A percentile compares a stretch with the other conserved stretches of the same genome.
Conservation (phyloP, 352 stramenopile species). For the Thalassiosira mediterranea region DNA sequence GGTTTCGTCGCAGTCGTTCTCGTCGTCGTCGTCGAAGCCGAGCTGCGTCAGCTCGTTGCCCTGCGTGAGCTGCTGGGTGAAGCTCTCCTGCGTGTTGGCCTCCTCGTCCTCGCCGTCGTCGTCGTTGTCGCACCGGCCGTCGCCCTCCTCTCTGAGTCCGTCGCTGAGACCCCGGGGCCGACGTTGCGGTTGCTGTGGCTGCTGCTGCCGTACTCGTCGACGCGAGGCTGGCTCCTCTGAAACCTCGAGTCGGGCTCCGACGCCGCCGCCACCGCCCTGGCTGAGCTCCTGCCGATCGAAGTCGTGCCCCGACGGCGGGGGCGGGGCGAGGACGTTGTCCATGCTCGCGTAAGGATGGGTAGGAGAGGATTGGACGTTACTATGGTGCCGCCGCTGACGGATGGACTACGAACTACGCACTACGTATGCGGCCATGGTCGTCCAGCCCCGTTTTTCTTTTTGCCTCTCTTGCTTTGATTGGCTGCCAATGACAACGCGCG, state of each 20-base stretch:
- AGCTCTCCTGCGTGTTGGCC: constrained; percentile 26
- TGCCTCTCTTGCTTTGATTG: too few species aligned
- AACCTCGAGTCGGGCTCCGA: not conserved
- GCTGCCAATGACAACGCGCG: too few species aligned
- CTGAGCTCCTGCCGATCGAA: not conserved
- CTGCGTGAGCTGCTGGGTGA: constrained; percentile 56
- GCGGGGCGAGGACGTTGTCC: constrained; percentile 15
- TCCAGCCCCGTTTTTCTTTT: too few species aligned
- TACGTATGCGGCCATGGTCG: too few species aligned
- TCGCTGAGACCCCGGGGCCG: too few species aligned
- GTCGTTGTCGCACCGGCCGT: not conserved
- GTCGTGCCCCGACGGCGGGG: not conserved
- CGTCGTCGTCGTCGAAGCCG: constrained; percentile 18
- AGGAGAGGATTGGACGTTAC: too few species aligned
- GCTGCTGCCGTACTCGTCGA: not conserved
- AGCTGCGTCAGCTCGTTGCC: constrained; percentile 63
- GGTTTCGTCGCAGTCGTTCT: constrained; percentile 14
- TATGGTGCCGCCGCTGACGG: too few species aligned
- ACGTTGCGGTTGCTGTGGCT: not conserved
- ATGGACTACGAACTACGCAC: too few species aligned
- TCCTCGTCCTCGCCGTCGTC: constrained; percentile 4
- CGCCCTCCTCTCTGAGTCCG: constrained; percentile 1
- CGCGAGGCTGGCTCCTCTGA: not conserved
- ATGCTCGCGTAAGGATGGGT: too few species aligned
- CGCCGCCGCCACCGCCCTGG: not conserved